Evolutionary conservation across 305 asterid genomes (phyloP).

Genomic region (Fraxinus greggii): DNA sequence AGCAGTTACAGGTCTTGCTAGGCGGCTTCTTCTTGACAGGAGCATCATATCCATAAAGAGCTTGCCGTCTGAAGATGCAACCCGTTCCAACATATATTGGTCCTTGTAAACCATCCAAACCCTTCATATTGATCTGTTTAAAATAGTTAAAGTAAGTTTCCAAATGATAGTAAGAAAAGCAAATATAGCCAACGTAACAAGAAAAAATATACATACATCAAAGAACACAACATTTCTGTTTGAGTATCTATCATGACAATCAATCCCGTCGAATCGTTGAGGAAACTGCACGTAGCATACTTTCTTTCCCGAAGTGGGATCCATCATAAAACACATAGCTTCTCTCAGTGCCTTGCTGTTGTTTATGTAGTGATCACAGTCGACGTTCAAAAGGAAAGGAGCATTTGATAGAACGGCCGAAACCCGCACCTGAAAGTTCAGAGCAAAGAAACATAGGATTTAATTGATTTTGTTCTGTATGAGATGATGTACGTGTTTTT

Average conservation of each 20-base stretch:
- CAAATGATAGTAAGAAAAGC: conserved; percentile 2
- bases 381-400: conserved; percentile 78
- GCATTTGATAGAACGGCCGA: conserved; percentile 89
- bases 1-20: conserved; percentile 86
- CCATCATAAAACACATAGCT: conserved; percentile 97
- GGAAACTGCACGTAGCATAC: conserved; percentile 91
- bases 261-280: conserved; percentile 89
- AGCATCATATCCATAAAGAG: conserved; percentile 77
- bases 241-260: conserved; percentile 77
- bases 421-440: conserved; percentile 57
- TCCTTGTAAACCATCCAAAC: conserved; percentile 92
- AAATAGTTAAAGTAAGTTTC: conserved; percentile 25
- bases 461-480: background rate
- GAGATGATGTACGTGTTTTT: background rate
- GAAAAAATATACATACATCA: conserved; percentile 55
- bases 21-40: conserved; percentile 68
- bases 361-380: conserved; percentile 92
- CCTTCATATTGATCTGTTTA: conserved; percentile 89
- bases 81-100: conserved; percentile 94
- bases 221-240: conserved; percentile 85
- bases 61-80: conserved; percentile 82
- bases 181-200: background rate
- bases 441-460: background rate
- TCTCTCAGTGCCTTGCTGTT: conserved; percentile 88
- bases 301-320: conserved; percentile 82